phyloP scores from a whole-genome alignment of 495 filamentous ascomycete species.

The Usnea hakonensis region DNA sequence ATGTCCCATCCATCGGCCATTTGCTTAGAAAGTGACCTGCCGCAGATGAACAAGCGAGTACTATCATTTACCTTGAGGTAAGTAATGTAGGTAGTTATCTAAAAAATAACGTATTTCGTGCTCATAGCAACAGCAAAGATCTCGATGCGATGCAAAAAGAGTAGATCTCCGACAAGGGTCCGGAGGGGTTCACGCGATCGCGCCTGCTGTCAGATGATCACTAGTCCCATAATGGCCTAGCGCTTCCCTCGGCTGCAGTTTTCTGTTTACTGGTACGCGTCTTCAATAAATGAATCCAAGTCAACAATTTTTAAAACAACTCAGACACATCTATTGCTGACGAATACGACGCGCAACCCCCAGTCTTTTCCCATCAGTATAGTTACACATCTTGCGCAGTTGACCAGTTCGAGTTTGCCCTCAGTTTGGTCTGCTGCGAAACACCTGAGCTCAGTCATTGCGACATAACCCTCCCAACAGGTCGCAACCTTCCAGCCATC shows the following conservation, averaged over 20 bases:
- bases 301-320: not conserved
- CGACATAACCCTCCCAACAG: not conserved
- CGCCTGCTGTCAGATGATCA: not conserved
- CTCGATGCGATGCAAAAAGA: not conserved
- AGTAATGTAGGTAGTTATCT: no score
- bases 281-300: not conserved
- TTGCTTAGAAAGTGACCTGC: no score
- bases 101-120: no score
- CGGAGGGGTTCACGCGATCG: not conserved
- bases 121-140: not conserved
- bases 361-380: not conserved
- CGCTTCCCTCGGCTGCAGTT: not conserved
- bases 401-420: no score
- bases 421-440: not conserved
- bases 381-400: not conserved
- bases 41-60: not conserved
- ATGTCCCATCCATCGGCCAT: no score
- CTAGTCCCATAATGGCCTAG: not conserved
- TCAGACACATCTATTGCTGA: not conserved
- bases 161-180: not conserved
- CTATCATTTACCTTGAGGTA: no score
- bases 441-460: not conserved
- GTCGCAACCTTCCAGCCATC: not conserved
- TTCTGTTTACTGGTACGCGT: conserved; percentile 3
- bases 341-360: not conserved